Base-by-base conservation (phyloP, 1,284 basidiomycete species). In the Cystobasidiaceae sp. region DNA sequence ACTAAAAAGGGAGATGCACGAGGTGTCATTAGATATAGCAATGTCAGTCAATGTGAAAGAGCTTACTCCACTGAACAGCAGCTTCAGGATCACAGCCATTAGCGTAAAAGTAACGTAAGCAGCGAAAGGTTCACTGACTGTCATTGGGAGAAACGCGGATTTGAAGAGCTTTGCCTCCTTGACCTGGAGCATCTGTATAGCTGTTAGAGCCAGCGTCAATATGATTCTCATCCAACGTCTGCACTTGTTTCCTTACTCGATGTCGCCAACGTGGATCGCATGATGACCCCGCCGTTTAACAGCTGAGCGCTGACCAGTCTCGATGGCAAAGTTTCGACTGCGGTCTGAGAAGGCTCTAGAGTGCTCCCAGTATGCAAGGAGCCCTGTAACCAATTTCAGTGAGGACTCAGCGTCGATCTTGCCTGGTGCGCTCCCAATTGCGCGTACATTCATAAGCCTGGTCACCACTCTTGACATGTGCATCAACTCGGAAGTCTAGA, bases 301-400 rank as follows among this genome's bases (percentile, higher is more conserved):
- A 5, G 15, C 43, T 56, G 55, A 4, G 51, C 13, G 5, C n/a
- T n/a, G n/a, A n/a, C 61, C 61, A 6, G 61, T 64, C 32, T 64
- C 61, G 23, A 64, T 51, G n/a, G 56, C n/a, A n/a, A 64, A 64
- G 43, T 64, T 52, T n/a, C 61, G 51, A 28, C 61, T 64, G 15
- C 50, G 44, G 21, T 33, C 25, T 19, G 41, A 32, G 52, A 64
- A 64, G 4, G 51, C 52, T n/a, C 45, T 55, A 4, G 61, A 64
- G 33, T 64, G 61, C 61, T 64, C 61, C 61, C 61, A 64, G 44
- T 34, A 64, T 13, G 61, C 51, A 2, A 64, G 49, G 8, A 64
- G 28, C 61, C 56, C 43, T 56, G 54, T 11, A 27, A n/a, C n/a
- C n/a, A 17, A 21, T 48, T n/a, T 27, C 21, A 44, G 25, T 11